Evolutionary conservation across 2,329 filamentous ascomycete genomes (phyloP).

Genomic region (Bipolaris zeicola): DNA sequence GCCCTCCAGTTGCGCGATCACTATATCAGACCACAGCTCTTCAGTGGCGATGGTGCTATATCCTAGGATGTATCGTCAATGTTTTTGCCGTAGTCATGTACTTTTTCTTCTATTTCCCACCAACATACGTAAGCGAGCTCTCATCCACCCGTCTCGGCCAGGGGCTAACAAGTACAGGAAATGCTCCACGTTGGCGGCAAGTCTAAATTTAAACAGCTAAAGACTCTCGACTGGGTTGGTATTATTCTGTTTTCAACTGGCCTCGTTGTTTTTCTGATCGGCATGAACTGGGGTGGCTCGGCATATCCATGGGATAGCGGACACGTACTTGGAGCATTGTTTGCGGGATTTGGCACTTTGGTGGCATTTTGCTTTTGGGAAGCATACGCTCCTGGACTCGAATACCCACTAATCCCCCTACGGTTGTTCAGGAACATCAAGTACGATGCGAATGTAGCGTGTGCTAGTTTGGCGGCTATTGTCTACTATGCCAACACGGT

Average conservation of each 20-base stretch:
- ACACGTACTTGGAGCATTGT: slow-evolving; percentile 44
- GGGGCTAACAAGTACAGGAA: slow-evolving; percentile 24
- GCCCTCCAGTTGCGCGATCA: slow-evolving; percentile 37
- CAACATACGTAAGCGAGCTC: slow-evolving; percentile 35
- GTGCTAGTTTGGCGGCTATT: slow-evolving; percentile 41
- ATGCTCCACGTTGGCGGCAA: slow-evolving; percentile 44
- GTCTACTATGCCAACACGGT: slow-evolving; percentile 44
- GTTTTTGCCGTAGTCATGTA: slow-evolving; percentile 33
- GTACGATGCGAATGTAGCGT: slow-evolving; percentile 42
- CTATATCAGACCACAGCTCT: slow-evolving; percentile 39
- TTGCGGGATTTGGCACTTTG: slow-evolving; percentile 40
- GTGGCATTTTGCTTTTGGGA: slow-evolving; percentile 43
- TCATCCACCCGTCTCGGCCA: too few species aligned
- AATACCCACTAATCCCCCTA: slow-evolving; percentile 47
- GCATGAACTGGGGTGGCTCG: slow-evolving; percentile 52
- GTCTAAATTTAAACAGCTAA: slow-evolving; percentile 43
- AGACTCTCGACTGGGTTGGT: slow-evolving; percentile 54
- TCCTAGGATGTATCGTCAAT: slow-evolving; percentile 40
- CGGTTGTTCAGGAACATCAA: slow-evolving; percentile 44
- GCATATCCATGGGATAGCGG: slow-evolving; percentile 44
- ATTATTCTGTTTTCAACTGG: slow-evolving; percentile 55
- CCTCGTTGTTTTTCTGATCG: slow-evolving; percentile 55
- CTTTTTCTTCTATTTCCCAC: slow-evolving; percentile 47
- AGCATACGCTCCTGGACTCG: slow-evolving; percentile 30
- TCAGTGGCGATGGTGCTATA: slow-evolving; percentile 44